Evolutionary conservation across 1,284 basidiomycete genomes (phyloP).

Genomic region (Agaricales sp.): DNA sequence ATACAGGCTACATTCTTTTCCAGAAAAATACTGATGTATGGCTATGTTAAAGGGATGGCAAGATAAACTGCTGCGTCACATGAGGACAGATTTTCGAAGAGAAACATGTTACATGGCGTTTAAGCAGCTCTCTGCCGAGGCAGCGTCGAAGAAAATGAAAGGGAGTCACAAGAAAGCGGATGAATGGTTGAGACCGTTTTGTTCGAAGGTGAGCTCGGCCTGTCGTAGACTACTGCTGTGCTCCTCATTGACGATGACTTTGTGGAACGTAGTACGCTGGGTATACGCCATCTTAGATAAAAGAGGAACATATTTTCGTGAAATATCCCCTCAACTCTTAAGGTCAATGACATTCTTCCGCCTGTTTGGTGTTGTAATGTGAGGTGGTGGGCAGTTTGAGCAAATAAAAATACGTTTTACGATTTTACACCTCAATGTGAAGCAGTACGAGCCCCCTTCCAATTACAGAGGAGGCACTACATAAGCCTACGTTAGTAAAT

Average conservation of each 20-base stretch:
- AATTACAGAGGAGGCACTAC: too few species aligned
- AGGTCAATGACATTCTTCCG: too few species aligned
- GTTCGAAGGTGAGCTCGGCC: not conserved
- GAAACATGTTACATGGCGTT: not conserved
- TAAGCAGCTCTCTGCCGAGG: not conserved
- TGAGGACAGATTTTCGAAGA: not conserved
- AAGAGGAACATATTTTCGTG: too few species aligned
- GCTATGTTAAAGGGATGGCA: not conserved
- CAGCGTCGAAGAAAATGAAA: not conserved
- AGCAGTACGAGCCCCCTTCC: too few species aligned
- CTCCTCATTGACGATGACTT: not conserved
- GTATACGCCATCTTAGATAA: not conserved
- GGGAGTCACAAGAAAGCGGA: not conserved
- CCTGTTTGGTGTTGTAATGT: too few species aligned
- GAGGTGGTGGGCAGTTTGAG: too few species aligned
- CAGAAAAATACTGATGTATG: not conserved
- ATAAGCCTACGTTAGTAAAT: too few species aligned
- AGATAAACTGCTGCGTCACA: not conserved
- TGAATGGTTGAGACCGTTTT: not conserved
- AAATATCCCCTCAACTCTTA: too few species aligned
- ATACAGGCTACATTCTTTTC: not conserved
- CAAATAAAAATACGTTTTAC: too few species aligned
- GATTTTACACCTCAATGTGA: too few species aligned
- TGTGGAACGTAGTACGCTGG: not conserved
- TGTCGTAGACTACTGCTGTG: not conserved